A percentile compares a stretch with the other conserved stretches of the same genome.
phyloP scores from a whole-genome alignment of 164 flowering plant genomes.

The Annona cherimola region DNA sequence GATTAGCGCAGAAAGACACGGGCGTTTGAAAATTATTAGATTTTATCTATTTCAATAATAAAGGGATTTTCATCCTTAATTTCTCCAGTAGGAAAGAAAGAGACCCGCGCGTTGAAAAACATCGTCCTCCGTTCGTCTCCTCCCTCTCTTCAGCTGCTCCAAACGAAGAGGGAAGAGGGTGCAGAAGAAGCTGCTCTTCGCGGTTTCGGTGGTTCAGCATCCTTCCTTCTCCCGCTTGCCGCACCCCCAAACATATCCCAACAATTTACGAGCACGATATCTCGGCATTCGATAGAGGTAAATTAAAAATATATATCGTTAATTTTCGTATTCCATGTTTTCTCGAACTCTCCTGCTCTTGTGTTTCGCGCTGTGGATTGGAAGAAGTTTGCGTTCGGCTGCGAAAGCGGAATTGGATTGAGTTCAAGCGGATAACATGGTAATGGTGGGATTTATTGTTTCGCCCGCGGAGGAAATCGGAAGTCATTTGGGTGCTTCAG shows the following conservation, averaged over 20 bases:
- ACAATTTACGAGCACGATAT: slow-evolving; percentile 58
- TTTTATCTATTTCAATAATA: no score
- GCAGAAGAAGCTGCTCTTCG: neutral
- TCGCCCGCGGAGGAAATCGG: no score
- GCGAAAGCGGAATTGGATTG: neutral
- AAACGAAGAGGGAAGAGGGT: neutral
- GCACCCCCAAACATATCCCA: slow-evolving; percentile 27
- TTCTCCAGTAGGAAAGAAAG: no score
- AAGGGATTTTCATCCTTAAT: no score
- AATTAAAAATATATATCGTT: neutral
- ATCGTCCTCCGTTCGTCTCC: neutral
- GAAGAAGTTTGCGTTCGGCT: neutral
- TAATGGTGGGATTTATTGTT: neutral
- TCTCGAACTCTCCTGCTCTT: neutral
- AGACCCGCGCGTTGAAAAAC: no score
- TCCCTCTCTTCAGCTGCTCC: neutral
- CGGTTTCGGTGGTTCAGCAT: slow-evolving; percentile 14
- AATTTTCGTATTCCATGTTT: neutral
- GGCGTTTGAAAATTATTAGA: no score
- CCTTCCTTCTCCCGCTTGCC: slow-evolving; percentile 23
- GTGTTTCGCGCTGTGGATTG: neutral
- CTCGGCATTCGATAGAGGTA: slow-evolving; percentile 34
- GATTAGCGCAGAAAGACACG: no score
- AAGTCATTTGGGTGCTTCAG: no score
- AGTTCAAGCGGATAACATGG: neutral